Evolutionary conservation across 1,284 basidiomycete species (phyloP).

Genomic region (Melampsora occidentalis): DNA sequence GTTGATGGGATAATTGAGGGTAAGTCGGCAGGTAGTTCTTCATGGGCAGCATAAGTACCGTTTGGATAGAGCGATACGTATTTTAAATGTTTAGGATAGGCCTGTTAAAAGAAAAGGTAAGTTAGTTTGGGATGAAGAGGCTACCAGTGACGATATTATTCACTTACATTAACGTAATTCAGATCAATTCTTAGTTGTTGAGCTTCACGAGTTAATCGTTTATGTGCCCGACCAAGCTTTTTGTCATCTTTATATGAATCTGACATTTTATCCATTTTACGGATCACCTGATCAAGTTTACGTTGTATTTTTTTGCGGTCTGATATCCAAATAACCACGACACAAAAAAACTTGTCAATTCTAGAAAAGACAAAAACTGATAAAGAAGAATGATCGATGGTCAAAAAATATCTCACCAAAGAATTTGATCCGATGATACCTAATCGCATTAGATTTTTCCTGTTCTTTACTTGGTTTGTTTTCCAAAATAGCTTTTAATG

Average conservation of each 20-base stretch:
- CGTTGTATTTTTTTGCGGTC: slow-evolving; percentile 37
- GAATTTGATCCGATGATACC: slow-evolving; percentile 39
- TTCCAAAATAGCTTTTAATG: slow-evolving; percentile 18
- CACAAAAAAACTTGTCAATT: too few species aligned
- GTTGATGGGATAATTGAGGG: slow-evolving; percentile 21
- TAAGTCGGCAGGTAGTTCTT: slow-evolving; percentile 2
- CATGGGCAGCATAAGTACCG: slow-evolving; percentile 23
- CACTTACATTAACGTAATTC: slow-evolving; percentile 29
- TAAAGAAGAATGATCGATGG: not conserved
- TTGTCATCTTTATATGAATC: slow-evolving; percentile 1
- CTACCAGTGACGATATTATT: not conserved
- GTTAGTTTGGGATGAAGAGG: not conserved
- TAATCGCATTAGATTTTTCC: slow-evolving; percentile 39
- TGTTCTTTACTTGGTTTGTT: slow-evolving; percentile 19
- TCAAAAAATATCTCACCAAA: slow-evolving; percentile 17
- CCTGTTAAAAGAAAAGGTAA: not conserved
- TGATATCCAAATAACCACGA: not conserved
- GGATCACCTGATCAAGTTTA: slow-evolving; percentile 29
- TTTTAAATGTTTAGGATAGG: slow-evolving; percentile 41
- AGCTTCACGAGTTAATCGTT: slow-evolving; percentile 14
- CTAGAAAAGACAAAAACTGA: too few species aligned
- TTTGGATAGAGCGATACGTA: slow-evolving; percentile 42
- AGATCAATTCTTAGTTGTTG: slow-evolving; percentile 35
- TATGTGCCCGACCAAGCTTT: not conserved
- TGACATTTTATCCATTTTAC: slow-evolving; percentile 7